Base-by-base conservation (phyloP, 176 grass and related monocot genomes). In the Oryza brachyantha region DNA sequence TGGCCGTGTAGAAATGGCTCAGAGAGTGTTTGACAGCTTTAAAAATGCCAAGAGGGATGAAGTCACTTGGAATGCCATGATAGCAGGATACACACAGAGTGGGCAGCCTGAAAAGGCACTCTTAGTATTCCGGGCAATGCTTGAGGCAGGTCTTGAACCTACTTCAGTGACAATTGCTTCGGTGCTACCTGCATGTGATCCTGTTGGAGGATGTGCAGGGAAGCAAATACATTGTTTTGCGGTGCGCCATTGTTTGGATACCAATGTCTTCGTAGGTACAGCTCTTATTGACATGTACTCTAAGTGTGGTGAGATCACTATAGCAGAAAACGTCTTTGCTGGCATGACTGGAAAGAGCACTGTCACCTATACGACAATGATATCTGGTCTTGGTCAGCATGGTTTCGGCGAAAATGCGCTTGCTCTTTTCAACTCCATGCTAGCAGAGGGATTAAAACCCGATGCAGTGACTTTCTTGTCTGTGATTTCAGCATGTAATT, bases 21-120 rank as follows among this genome's bases (percentile, higher is more conserved):
- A 86, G 29, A 88, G 40, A 70, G 76, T 92, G n/a, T 98, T 98
- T 66, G 92, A 94, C 73, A 43, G 68, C 28, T 79, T 65, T 77
- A 29, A 25, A 26, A 39, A 68, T 28, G 38, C 75, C 45, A 38
- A 72, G 52, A 86, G 65, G 83, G 92, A 97, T 84, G 85, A 84
- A 76, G 95, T 98, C 74, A 98, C 92, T 72, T 94, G 95, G 95
- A 98, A 98, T 92, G 83, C 92, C 26, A 94, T 98, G 87, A 90
- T 98, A 85, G 85, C 91, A 5, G 95, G 89, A 12, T 94, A 98
- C 40, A 90, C 77, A 26, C 91, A 90, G 68, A 78, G 79, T 64
- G 76, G 85, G 59, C 89, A 84, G 27, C 80, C 80, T 73, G 87
- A 90, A 73, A 64, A 88, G 45, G 89, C 92, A 24, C 37, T 90